These are phyloP conservation scores for Tricladium varicosporioides DNA, from an alignment of 2,329 filamentous ascomycete genomes.

Conservation along the genomic window DNA sequence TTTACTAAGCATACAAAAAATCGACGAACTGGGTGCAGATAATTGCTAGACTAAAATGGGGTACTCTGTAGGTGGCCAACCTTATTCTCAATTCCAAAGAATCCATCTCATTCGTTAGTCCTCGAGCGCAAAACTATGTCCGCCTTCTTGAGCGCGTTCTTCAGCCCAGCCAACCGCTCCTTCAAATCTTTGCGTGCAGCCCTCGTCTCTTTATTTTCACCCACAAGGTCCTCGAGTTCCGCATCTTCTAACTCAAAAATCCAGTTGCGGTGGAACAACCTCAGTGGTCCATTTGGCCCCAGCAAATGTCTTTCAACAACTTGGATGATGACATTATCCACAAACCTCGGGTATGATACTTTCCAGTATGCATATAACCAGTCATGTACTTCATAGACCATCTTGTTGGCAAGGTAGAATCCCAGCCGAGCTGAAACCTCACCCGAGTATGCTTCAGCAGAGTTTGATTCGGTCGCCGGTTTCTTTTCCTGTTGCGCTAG, in stretches of 20 bases:
- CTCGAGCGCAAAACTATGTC: slow-evolving; percentile 2
- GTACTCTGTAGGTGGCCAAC: too few species aligned
- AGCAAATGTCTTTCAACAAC: slow-evolving; percentile 11
- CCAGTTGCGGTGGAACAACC: slow-evolving; percentile 7
- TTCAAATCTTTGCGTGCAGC: slow-evolving; percentile 2
- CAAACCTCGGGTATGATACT: slow-evolving; percentile 7
- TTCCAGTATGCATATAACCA: slow-evolving; percentile 9
- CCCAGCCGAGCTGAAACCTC: background rate
- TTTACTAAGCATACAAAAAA: too few species aligned
- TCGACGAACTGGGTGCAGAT: too few species aligned
- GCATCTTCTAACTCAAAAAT: slow-evolving; percentile 5
- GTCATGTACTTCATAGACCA: slow-evolving; percentile 8
- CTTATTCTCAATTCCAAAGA: background rate
- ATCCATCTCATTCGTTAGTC: background rate
- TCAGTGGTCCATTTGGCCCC: slow-evolving; percentile 2
- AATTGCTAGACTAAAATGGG: too few species aligned
- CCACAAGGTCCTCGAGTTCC: slow-evolving; percentile 6
- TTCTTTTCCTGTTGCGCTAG: background rate
- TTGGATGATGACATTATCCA: slow-evolving; percentile 12
- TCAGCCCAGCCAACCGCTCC: slow-evolving; percentile 5
- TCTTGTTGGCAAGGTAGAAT: slow-evolving; percentile 1
- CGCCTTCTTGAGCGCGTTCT: slow-evolving; percentile 5
- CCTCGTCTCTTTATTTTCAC: slow-evolving; percentile 8
- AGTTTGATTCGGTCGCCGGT: background rate
- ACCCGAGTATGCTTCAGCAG: background rate